phyloP scores from a whole-genome alignment of 2,329 filamentous ascomycete genomes.

The Ascochyta fabae region DNA sequence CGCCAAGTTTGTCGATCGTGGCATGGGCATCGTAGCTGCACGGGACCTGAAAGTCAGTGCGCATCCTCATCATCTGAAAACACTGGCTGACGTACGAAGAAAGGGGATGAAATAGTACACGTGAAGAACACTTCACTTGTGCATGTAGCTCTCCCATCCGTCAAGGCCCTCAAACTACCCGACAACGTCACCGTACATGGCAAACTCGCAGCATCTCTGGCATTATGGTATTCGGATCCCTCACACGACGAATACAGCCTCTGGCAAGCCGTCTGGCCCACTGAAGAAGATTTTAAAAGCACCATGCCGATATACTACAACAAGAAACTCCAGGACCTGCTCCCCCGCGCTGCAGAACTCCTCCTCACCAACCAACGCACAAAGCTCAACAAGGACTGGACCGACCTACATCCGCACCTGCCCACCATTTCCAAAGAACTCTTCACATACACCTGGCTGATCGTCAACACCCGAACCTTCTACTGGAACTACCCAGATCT shows the following conservation, averaged over 20 bases:
- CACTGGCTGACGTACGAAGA: slow-evolving; percentile 50
- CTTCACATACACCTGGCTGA: slow-evolving; percentile 65
- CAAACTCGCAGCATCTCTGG: slow-evolving; percentile 72
- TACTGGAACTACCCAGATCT: slow-evolving; percentile 58
- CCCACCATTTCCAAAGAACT: slow-evolving; percentile 51
- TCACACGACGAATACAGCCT: slow-evolving; percentile 55
- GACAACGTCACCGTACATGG: slow-evolving; percentile 70
- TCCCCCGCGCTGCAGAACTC: slow-evolving; percentile 47
- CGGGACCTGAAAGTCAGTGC: slow-evolving; percentile 66
- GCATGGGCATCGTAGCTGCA: slow-evolving; percentile 78
- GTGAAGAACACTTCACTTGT: slow-evolving; percentile 70
- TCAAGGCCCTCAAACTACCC: slow-evolving; percentile 59
- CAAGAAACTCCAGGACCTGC: slow-evolving; percentile 46
- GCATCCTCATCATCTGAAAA: not conserved
- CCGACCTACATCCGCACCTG: slow-evolving; percentile 51
- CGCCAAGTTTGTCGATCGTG: slow-evolving; percentile 71
- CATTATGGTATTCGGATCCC: slow-evolving; percentile 51
- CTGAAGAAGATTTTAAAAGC: slow-evolving; percentile 62
- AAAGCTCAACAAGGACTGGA: slow-evolving; percentile 61
- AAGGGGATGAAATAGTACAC: slow-evolving; percentile 66
- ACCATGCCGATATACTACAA: slow-evolving; percentile 66
- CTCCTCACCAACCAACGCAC: slow-evolving; percentile 63
- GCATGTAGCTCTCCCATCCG: slow-evolving; percentile 62
- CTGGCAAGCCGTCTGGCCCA: slow-evolving; percentile 75
- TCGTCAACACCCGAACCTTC: slow-evolving; percentile 67